These are phyloP conservation scores for Bipolaris cookei DNA, from an alignment of 2,329 filamentous ascomycete genomes.

Conservation along the genomic window DNA sequence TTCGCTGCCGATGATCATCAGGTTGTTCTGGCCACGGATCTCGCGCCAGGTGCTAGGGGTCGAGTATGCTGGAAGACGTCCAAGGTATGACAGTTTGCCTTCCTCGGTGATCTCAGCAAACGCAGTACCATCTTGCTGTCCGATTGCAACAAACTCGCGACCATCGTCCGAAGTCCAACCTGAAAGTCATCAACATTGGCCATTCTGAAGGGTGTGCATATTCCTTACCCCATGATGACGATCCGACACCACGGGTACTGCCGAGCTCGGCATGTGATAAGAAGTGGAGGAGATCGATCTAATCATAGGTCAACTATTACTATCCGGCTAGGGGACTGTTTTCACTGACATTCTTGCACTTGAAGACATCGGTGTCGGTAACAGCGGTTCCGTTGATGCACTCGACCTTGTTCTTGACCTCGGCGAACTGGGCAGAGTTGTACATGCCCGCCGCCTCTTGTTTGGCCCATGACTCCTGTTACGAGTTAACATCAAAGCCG, in stretches of 20 bases:
- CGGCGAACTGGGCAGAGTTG: slow-evolving; percentile 44
- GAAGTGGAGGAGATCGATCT: slow-evolving; percentile 64
- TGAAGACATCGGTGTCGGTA: slow-evolving; percentile 46
- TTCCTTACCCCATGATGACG: slow-evolving; percentile 56
- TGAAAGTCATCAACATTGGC: slow-evolving; percentile 10
- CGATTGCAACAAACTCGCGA: slow-evolving; percentile 62
- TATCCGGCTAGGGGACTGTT: too few species aligned
- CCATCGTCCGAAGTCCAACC: slow-evolving; percentile 60
- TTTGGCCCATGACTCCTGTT: slow-evolving; percentile 48
- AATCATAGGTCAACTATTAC: slow-evolving; percentile 8
- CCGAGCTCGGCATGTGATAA: slow-evolving; percentile 61
- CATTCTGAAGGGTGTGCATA: neutral
- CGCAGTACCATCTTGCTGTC: slow-evolving; percentile 61
- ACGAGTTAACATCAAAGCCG: slow-evolving; percentile 24
- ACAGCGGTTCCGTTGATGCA: slow-evolving; percentile 50
- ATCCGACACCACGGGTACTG: slow-evolving; percentile 53
- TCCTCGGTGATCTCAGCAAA: slow-evolving; percentile 60
- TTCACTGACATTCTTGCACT: slow-evolving; percentile 34
- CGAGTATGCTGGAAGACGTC: slow-evolving; percentile 58
- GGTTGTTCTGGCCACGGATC: slow-evolving; percentile 55
- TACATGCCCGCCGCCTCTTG: slow-evolving; percentile 44
- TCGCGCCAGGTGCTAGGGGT: slow-evolving; percentile 60
- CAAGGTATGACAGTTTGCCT: slow-evolving; percentile 61
- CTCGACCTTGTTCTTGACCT: slow-evolving; percentile 41
- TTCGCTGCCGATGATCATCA: slow-evolving; percentile 53